Evolutionary conservation across 2,329 filamentous ascomycete genomes (phyloP), one percentile per base, ranked within the genome.

Genomic region (Penicillium sp.): DNA sequence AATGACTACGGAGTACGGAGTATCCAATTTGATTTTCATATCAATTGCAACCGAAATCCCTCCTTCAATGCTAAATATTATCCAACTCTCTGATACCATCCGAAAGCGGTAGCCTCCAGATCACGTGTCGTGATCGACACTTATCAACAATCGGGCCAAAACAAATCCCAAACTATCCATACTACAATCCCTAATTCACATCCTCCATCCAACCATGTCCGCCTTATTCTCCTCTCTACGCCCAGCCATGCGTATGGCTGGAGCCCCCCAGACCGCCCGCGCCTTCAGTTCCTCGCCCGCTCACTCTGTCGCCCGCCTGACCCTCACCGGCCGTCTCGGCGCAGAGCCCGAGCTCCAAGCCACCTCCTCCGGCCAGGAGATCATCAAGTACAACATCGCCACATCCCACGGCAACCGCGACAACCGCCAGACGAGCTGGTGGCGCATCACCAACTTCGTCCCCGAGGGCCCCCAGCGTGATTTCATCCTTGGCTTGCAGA

Each of bases 291-390:
- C 86, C 66, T 78, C 85, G 38, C 75, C 83, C 47, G 67, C 79
- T 41, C 77, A 78, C 63, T 82, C 84, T 60, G 69, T 94, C 63
- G 90, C 94, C 65, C 88, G 87, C 75, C 88, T 99, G 80, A 88
- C 86, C 68, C 80, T 99, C 74, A 83, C 97, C 65, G 94, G 94
- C 70, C 88, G 91, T 74, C 85, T 99, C 49, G 91, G 84, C 58
- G 84, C 86, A 66, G 82, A 85, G 50, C 93, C 94, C 56, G 92
- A 97, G 80, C 68, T 91, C 63, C 80, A 83, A 36, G 74, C 85
- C 56, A 90, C 89, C 45, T 82, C 84, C 67, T 87, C 79, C 50
- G 91, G 91, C 56, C 82, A 82, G 61, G 89, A 95, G 61, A 69
- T 96, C 56, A 71, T 97, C 69, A 84, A 83, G 67, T 97, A 96